phyloP scores from a whole-genome alignment of 352 stramenopile genomes.

The Pythium oligandrum region DNA sequence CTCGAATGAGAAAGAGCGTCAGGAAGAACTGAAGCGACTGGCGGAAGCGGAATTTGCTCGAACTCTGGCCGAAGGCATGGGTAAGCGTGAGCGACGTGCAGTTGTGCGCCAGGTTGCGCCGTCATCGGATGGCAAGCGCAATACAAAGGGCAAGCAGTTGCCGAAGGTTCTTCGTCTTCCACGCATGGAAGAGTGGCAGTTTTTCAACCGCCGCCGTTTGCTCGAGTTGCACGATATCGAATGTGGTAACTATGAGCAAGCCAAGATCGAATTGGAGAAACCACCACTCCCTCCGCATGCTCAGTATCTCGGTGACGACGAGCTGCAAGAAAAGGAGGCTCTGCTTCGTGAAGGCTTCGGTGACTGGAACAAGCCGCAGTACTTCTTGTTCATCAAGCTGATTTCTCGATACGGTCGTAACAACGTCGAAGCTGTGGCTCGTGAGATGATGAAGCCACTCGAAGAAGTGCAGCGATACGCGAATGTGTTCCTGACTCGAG shows the following conservation, averaged over 20 bases:
- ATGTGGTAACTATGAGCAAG: conserved; percentile 70
- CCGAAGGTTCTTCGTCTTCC: conserved; percentile 76
- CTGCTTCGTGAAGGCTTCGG: conserved; percentile 84
- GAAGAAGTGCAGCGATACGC: conserved; percentile 74
- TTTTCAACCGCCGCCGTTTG: conserved; percentile 78
- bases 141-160: conserved; percentile 70
- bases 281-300: conserved; percentile 61
- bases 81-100: conserved; percentile 77
- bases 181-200: conserved; percentile 87
- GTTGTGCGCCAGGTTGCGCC: conserved; percentile 64
- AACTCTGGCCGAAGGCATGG: conserved; percentile 76
- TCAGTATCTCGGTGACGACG: conserved; percentile 80
- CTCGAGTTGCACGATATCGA: conserved; percentile 83
- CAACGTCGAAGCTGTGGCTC: conserved; percentile 72
- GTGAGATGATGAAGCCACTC: conserved; percentile 78
- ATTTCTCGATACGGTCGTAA: conserved; percentile 70
- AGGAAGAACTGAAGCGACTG: conserved; percentile 82
- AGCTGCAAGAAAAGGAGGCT: conserved; percentile 89
- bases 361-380: conserved; percentile 87
- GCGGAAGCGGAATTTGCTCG: conserved; percentile 77
- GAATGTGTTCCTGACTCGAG: conserved; percentile 58
- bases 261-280: conserved; percentile 74
- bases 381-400: conserved; percentile 84
- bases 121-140: conserved; percentile 39
- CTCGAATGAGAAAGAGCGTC: conserved; percentile 89